Conservation (phyloP, 768 basidiomycete genomes). For the Melanogaster broomeanus region DNA sequence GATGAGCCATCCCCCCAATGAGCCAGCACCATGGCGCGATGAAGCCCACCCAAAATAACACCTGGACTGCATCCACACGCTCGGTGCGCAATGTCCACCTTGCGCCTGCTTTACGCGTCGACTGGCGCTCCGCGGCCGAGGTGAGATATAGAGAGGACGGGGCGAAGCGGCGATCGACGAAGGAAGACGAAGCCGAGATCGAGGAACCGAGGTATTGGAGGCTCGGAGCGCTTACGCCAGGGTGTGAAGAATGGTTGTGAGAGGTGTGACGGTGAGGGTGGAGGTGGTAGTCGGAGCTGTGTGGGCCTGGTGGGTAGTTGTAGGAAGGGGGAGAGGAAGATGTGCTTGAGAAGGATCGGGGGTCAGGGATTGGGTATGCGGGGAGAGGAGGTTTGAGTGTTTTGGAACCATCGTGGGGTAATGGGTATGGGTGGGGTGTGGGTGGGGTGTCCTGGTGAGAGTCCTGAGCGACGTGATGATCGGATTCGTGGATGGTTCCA, state of each 20-base stretch:
- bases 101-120: conserved; percentile 19
- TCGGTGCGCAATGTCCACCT: conserved; percentile 13
- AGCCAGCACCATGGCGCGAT: conserved; percentile 75
- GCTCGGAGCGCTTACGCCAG: conserved; percentile 24
- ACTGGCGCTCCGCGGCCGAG: conserved; percentile 34
- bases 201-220: conserved; percentile 26
- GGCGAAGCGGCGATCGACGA: conserved; percentile 53
- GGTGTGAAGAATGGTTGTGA: conserved; percentile 10
- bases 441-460: conserved; percentile 3
- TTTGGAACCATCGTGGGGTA: conserved; percentile 3
- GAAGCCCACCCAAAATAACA: conserved; percentile 79
- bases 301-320: conserved; percentile 16
- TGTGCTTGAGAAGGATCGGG: conserved; percentile 16
- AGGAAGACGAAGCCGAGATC: conserved; percentile 48
- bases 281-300: conserved; percentile 18
- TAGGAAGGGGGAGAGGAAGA: conserved; percentile 29
- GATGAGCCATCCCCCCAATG: conserved; percentile 73
- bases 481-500: conserved; percentile 24
- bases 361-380: conserved; percentile 11
- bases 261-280: conserved; percentile 17
- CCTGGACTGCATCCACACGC: conserved; percentile 41
- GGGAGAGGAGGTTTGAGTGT: conserved; percentile 22
- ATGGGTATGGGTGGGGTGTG: background rate
- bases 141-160: conserved; percentile 40
- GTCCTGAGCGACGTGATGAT: conserved; percentile 19